Conservation (phyloP, 148 eudicot genomes). For the Heliamphora exappendiculata region DNA sequence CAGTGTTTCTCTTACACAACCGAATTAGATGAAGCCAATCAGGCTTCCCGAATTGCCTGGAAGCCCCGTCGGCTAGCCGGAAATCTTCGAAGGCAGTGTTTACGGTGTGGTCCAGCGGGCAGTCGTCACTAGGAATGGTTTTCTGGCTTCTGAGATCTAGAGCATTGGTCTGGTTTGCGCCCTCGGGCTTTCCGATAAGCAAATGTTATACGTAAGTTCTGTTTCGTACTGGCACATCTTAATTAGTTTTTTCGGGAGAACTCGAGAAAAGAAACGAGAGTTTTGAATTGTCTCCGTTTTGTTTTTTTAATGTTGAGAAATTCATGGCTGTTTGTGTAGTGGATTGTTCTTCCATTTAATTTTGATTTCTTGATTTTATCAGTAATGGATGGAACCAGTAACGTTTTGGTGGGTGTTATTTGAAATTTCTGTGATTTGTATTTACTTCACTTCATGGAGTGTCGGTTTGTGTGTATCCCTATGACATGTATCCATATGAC, state of each 20-base stretch:
- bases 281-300: no score
- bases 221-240: background rate
- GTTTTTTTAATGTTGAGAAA: no score
- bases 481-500: no score
- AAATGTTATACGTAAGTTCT: conserved; percentile 59
- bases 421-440: no score
- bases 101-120: conserved; percentile 80
- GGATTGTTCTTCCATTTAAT: no score
- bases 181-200: conserved; percentile 76
- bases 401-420: no score
- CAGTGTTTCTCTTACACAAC: background rate
- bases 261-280: background rate
- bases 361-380: no score
- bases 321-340: no score
- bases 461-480: no score
- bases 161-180: conserved; percentile 84
- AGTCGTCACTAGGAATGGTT: conserved; percentile 81
- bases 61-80: conserved; percentile 62
- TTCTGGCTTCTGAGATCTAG: conserved; percentile 84
- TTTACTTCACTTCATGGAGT: no score
- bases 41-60: conserved; percentile 85
- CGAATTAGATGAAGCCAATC: conserved; percentile 66
- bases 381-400: no score
- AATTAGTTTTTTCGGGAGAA: background rate
- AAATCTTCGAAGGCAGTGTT: conserved; percentile 80